phyloP scores from a whole-genome alignment of 345 rosid species.

The Bruguiera gymnorhiza region DNA sequence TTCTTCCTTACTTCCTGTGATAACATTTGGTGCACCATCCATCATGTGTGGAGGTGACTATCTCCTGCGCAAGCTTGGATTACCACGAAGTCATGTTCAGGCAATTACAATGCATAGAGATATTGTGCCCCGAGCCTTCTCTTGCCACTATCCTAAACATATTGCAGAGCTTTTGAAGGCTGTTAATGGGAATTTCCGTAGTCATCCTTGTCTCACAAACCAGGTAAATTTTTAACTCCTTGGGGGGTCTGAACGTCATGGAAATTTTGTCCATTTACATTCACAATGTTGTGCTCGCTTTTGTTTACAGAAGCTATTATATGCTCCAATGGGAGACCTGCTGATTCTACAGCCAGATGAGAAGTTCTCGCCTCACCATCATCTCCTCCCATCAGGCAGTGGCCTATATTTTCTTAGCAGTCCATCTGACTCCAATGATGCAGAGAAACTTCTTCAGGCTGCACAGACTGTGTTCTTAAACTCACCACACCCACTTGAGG shows the following conservation, averaged over 20 bases:
- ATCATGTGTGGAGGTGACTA: conserved; percentile 91
- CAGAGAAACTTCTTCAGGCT: conserved; percentile 59
- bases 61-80: conserved; percentile 75
- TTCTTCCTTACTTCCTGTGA: conserved; percentile 76
- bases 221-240: conserved; percentile 41
- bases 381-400: conserved; percentile 87
- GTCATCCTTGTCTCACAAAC: conserved; percentile 80
- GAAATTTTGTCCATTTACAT: background rate
- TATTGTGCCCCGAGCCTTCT: conserved; percentile 94
- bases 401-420: conserved; percentile 67
- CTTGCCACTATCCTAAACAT: conserved; percentile 83
- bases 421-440: conserved; percentile 38
- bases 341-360: conserved; percentile 90
- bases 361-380: conserved; percentile 76
- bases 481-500: conserved; percentile 95
- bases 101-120: conserved; percentile 87
- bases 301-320: conserved; percentile 58
- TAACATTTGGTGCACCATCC: conserved; percentile 90
- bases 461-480: conserved; percentile 76
- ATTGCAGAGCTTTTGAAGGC: conserved; percentile 80
- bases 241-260: background rate
- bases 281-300: conserved; percentile 3
- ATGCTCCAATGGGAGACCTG: conserved; percentile 92
- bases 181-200: conserved; percentile 74
- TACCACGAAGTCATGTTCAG: conserved; percentile 67